Evolutionary conservation across 1,284 basidiomycete species (phyloP), one percentile per base, ranked within the genome.

Genomic region (Clitocybe nebularis): DNA sequence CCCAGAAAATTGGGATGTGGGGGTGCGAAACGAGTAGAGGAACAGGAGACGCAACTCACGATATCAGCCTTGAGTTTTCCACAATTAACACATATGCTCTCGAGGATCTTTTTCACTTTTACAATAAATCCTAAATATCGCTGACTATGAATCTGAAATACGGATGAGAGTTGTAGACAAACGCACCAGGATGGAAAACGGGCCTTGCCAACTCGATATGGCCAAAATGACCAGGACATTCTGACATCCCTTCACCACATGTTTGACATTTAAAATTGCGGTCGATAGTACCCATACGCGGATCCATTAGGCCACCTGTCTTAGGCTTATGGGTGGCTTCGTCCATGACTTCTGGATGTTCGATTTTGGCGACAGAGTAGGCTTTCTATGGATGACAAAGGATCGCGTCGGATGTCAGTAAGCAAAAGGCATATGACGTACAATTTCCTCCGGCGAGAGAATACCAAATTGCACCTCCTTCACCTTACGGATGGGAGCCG

Each of bases 211-310:
- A 74, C 71, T 99, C 96, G 58, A 99, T 94, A 67, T 99, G 93
- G 45, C 94, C 95, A 70, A 99, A 99, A 67, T 99, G 96, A 43
- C 96, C 96, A 22, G 96, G 95, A 69, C 93, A 95, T 62, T 95
- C 92, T 22, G 91, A 85, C 92, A 95, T 96, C 37, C 94, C 95
- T 77, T 97, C 93, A 58, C 93, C 93, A 68, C 96, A 99, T 19
- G 96, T 99, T 72, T 98, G 93, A 64, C 96, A 99, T 74, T 99
- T 99, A 75, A 96, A 98, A 68, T 98, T 98, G 52, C 96, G 81
- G 73, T 99, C 95, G 64, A 98, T 98, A 36, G 91, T 99, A 36
- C 96, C 96, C 84, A 99, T 92, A 46, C 93, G 84, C 41, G 94
- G 93, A 71, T 99, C 96, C 81, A 96, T 96, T 56, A 99, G 75